A percentile compares a stretch with the other conserved stretches of the same genome.
phyloP scores from a whole-genome alignment of 148 eudicot species.

The Simmondsia chinensis region DNA sequence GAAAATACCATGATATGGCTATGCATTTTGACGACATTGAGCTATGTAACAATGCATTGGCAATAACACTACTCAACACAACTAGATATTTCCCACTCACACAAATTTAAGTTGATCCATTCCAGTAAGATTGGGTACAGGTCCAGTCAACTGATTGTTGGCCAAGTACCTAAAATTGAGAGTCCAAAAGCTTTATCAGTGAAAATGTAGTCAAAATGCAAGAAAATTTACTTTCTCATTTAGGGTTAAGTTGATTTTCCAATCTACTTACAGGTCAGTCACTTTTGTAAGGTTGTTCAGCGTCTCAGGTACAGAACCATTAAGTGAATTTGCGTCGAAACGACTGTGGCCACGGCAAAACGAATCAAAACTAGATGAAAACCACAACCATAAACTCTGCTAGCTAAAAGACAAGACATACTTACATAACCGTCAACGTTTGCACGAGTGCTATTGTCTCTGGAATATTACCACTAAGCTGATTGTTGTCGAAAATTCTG shows the following conservation, averaged over 20 bases:
- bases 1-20: too few species aligned
- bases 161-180: slow-evolving; percentile 24
- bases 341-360: slow-evolving; percentile 15
- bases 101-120: slow-evolving; percentile 23
- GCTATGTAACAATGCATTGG: too few species aligned
- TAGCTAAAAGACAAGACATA: too few species aligned
- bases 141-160: slow-evolving; percentile 17
- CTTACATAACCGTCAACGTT: slow-evolving; percentile 23
- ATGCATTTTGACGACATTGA: too few species aligned
- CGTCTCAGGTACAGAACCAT: slow-evolving; percentile 15
- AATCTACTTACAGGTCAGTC: slow-evolving; percentile 19
- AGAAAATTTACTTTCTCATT: background rate
- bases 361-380: too few species aligned
- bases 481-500: slow-evolving; percentile 22
- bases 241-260: background rate
- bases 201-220: background rate
- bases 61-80: background rate
- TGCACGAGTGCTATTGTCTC: slow-evolving; percentile 18
- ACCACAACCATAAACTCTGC: too few species aligned
- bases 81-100: slow-evolving; percentile 11
- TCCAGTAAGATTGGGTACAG: slow-evolving; percentile 19
- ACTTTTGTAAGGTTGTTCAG: slow-evolving; percentile 10
- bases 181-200: too few species aligned
- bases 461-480: slow-evolving; percentile 22
- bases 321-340: slow-evolving; percentile 21